Evolutionary conservation across 2,329 filamentous ascomycete genomes (phyloP), one percentile per base, ranked within the genome.

Genomic region (Aspergillus latus): DNA sequence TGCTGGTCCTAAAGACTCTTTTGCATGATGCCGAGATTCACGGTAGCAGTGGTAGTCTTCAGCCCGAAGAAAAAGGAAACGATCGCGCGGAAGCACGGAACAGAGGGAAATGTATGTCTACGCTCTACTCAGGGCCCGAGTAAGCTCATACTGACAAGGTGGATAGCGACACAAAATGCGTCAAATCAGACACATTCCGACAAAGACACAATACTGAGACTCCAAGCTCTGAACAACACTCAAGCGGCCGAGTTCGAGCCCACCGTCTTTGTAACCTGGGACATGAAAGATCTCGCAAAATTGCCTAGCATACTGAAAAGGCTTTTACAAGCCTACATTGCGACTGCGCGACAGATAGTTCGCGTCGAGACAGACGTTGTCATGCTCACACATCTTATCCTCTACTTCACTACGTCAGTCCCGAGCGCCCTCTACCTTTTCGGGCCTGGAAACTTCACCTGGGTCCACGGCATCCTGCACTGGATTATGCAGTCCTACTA

Each of bases 381-480:
- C 46, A 90, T 93, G 80, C 72, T 92, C 54, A 90, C 88, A 0
- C 89, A 93, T 70, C 79, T 93, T 21, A 69, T 92, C 36, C 74
- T 91, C 28, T 92, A 92, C 75, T 80, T 88, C 57, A 77, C 76
- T 53, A 90, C 88, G 1, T 86, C 86, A 1, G 72, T 92, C 0
- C 88, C 88, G 1, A 90, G 87, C 61, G 88, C 88, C 0, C 58
- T 85, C 7, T 79, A 80, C 53, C 78, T 93, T 10, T 89, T 84
- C 72, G 78, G 80, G 16, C 39, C 39, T 16, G 39, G 39, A 63
- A 76, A 80, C 66, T 92, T 92, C 73, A 82, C 80, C 8, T 90
- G 83, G 74, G 62, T 82, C 37, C 89, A 92, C 70, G 89, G 82
- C 8, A 63, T 89, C 13, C 62, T 85, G 29, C 89, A 93, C 67